These are phyloP conservation scores for Aureobasidium musti DNA, from an alignment of 2,329 filamentous ascomycete species.

Conservation along the genomic window DNA sequence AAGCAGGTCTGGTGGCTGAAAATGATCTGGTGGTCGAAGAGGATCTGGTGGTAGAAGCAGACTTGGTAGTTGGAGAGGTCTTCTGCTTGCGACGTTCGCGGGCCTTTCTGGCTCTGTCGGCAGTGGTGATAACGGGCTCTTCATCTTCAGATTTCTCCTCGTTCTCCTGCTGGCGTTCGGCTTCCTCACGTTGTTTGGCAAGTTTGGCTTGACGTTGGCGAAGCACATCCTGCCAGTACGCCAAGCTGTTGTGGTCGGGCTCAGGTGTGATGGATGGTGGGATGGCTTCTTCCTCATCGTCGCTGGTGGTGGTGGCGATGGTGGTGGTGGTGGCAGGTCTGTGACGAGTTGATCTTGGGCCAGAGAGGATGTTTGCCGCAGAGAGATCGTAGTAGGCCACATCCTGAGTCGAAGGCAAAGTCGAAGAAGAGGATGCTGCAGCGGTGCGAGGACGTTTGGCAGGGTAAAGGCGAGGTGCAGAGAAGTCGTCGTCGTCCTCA, in stretches of 20 bases:
- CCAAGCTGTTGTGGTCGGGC: neutral
- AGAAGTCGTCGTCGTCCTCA: neutral
- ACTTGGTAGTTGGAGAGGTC: neutral
- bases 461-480: neutral
- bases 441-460: conserved; percentile 6
- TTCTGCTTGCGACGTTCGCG: neutral
- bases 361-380: conserved; percentile 3
- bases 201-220: neutral
- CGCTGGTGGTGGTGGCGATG: neutral
- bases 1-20: neutral
- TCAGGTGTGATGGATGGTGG: too few relatives aligned
- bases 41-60: neutral
- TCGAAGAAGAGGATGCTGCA: neutral
- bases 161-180: neutral
- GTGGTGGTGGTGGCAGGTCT: neutral
- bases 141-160: conserved; percentile 6
- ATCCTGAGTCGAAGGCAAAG: conserved; percentile 16
- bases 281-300: neutral
- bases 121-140: neutral
- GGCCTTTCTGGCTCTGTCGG: neutral
- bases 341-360: neutral
- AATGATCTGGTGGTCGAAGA: neutral
- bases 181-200: neutral
- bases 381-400: conserved; percentile 17
- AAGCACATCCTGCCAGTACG: neutral